Conservation (phyloP, 2,329 filamentous ascomycete genomes). For the Nigrograna mackinnonii region DNA sequence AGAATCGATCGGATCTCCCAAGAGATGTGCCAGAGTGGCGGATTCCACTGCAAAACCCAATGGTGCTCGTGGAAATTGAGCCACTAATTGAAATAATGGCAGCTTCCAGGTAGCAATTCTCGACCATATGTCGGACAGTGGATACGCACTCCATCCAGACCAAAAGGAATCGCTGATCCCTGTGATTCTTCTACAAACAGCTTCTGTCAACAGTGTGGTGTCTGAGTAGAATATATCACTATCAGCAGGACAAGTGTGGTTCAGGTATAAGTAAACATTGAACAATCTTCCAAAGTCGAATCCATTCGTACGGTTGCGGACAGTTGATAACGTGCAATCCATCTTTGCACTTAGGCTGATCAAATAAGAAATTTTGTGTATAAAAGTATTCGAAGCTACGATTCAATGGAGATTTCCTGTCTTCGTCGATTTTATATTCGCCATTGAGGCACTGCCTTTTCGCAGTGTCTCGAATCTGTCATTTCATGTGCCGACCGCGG, state of each 20-base stretch:
- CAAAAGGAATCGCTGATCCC: constrained; percentile 13
- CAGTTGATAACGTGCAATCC: constrained; percentile 14
- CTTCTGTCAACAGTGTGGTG: constrained; percentile 15
- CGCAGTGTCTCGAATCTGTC: no score
- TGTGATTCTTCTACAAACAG: constrained; percentile 14
- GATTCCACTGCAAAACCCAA: constrained; percentile 17
- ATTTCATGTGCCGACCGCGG: no score
- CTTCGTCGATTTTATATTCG: no score
- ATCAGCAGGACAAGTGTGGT: constrained; percentile 11
- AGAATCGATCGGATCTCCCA: constrained; percentile 23
- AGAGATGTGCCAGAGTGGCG: constrained; percentile 14
- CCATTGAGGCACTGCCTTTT: no score
- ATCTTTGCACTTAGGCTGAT: no score
- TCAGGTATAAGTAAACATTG: constrained; percentile 11
- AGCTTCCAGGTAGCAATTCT: constrained; percentile 22
- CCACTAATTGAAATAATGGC: constrained; percentile 17
- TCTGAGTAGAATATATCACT: constrained; percentile 18
- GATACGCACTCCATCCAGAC: constrained; percentile 18
- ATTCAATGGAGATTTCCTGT: no score
- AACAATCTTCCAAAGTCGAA: constrained; percentile 17
- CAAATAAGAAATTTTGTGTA: no score
- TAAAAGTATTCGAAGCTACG: no score
- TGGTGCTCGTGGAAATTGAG: constrained; percentile 18
- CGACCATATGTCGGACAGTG: constrained; percentile 17
- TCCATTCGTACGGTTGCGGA: constrained; percentile 15